Conservation (phyloP, 495 filamentous ascomycete genomes). For the Melanomma pulvis-pyrius region DNA sequence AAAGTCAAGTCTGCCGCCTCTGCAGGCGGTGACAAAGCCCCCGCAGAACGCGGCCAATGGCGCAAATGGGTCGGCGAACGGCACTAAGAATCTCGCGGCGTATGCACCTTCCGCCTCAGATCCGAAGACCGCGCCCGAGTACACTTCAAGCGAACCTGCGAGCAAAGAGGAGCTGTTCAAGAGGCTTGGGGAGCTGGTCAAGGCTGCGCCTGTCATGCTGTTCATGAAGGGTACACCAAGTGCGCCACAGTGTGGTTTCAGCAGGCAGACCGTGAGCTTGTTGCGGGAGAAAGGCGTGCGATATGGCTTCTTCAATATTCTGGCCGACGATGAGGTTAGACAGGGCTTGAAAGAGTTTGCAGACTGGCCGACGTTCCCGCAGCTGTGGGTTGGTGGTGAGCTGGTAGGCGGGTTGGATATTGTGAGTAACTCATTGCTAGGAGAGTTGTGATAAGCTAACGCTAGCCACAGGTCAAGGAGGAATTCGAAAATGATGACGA, state of each 20-base stretch:
- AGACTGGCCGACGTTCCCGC: conserved; percentile 96
- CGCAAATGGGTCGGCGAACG: conserved; percentile 31
- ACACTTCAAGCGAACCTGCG: conserved; percentile 54
- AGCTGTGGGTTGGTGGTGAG: conserved; percentile 81
- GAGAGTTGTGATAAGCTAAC: neutral
- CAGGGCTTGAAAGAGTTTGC: conserved; percentile 94
- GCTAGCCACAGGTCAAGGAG: conserved; percentile 56
- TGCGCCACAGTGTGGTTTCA: conserved; percentile 92
- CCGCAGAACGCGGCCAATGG: conserved; percentile 29
- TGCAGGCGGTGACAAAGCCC: conserved; percentile 49
- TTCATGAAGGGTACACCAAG: conserved; percentile 95
- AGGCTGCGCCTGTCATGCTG: conserved; percentile 94
- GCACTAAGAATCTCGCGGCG: conserved; percentile 44
- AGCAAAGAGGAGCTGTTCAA: conserved; percentile 75
- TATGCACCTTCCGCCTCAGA: conserved; percentile 54
- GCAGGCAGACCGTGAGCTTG: conserved; percentile 80
- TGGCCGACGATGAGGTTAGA: conserved; percentile 95
- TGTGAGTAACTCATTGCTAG: conserved; percentile 61
- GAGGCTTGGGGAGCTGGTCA: conserved; percentile 77
- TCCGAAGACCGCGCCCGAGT: conserved; percentile 54
- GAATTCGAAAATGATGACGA: conserved; percentile 67
- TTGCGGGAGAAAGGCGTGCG: conserved; percentile 85
- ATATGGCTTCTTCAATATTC: conserved; percentile 98
- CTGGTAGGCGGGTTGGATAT: conserved; percentile 95
- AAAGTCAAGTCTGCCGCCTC: conserved; percentile 56